Percentiles rank a stretch among this genome's conserved stretches.
phyloP scores from a whole-genome alignment of 306 rosid genomes.

The Prunus dulcis region DNA sequence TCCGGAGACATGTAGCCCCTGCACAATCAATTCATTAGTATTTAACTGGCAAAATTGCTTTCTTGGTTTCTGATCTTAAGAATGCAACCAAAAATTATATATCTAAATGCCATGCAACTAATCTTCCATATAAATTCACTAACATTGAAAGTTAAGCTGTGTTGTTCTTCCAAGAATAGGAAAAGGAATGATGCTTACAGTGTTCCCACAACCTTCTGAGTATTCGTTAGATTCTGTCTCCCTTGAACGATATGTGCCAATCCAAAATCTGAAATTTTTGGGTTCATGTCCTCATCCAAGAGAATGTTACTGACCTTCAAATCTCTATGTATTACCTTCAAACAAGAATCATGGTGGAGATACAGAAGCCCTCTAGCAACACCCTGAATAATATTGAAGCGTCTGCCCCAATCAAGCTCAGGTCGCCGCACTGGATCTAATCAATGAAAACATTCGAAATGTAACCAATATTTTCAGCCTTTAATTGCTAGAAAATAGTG shows the following conservation, averaged over 20 bases:
- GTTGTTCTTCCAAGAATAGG: background rate
- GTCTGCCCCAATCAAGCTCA: conserved; percentile 17
- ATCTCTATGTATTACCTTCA: conserved; percentile 29
- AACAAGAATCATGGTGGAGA: conserved; percentile 25
- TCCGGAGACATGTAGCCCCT: conserved; percentile 42
- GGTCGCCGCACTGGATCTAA: conserved; percentile 13
- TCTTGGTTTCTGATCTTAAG: background rate
- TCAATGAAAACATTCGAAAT: background rate
- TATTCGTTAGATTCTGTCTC: background rate
- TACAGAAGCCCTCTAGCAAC: conserved; percentile 29
- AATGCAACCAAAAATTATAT: background rate
- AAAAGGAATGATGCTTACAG: background rate
- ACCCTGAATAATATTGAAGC: conserved; percentile 23
- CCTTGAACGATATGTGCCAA: conserved; percentile 24
- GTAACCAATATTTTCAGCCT: too few relatives aligned
- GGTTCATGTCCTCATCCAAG: conserved; percentile 29
- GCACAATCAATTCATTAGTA: background rate
- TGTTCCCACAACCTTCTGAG: conserved; percentile 30
- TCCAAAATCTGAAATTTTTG: conserved; percentile 42
- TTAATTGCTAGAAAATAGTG: too few relatives aligned
- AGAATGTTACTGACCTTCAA: conserved; percentile 32
- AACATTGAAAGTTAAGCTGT: background rate
- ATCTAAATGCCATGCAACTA: background rate
- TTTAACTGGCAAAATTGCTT: background rate
- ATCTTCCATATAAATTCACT: background rate